Evolutionary conservation across 2,329 filamentous ascomycete species (phyloP), one percentile per base, ranked within the genome.

Genomic region (Pyrenophora tritici-repentis): DNA sequence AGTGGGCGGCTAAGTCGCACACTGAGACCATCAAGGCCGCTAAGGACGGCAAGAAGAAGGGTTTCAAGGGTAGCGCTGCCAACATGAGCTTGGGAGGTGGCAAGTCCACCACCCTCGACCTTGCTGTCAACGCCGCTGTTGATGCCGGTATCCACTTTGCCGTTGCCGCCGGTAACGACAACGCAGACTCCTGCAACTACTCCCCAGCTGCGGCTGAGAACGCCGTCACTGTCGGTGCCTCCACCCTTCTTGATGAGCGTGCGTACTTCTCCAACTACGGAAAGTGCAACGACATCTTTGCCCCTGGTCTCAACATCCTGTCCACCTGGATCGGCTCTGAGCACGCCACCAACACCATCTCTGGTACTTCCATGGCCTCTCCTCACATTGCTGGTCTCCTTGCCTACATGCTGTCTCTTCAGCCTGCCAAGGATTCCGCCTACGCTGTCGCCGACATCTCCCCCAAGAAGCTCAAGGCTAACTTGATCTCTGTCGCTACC

Each of bases 241-340:
- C 91, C 38, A 94, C 90, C 65, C 85, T 99, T 54, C 86, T 88
- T 70, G 94, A 99, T 74, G 90, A 91, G 83, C 93, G 94, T 79
- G 94, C 94, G 62, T 99, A 97, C 86, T 99, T 99, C 87, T 99
- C 95, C 86, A 99, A 99, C 89, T 97, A 87, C 78, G 94, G 94
- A 77, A 94, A 93, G 84, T 99, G 94, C 85, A 96, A 93, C 75
- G 94, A 99, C 79, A 96, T 99, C 83, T 99, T 99, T 71, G 94
- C 92, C 59, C 94, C 94, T 55, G 94, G 94, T 72, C 84, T 97
- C 70, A 96, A 91, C 87, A 96, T 99, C 70, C 85, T 90, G 68
- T 99, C 94, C 62, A 97, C 94, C 75, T 99, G 94, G 94, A 96
- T 96, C 69, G 94, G 95, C 74, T 93, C 88, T 85, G 89, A 94